Evolutionary conservation across 1,284 basidiomycete genomes (phyloP), one percentile per base, ranked within the genome.

Genomic region (Rhodotorula sp.): DNA sequence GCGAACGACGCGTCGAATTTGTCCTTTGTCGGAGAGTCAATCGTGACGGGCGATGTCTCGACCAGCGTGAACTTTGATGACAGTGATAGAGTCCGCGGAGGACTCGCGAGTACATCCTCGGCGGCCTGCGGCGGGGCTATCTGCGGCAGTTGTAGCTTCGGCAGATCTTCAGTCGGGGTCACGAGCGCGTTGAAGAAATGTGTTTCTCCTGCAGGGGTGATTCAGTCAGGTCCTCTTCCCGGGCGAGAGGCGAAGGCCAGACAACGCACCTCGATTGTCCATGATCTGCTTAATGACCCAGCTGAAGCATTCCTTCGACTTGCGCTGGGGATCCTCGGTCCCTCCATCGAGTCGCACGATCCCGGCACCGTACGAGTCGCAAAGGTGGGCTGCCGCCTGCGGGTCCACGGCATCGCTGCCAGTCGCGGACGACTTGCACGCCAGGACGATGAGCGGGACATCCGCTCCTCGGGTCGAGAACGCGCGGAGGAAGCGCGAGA

Each of bases 341-440:
- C 79, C 79, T 1, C 79, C 79, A 54, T 79, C 78, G 33, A 80
- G 74, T 55, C 74, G 71, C 15, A 79, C 77, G 51, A 80, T 73
- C 10, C 79, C 79, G 37, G 76, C 74, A 3, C 77, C 75, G 51
- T 77, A 79, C 8, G 76, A 70, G 61, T 77, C 78, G 63, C 76
- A 78, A 1, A 78, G 63, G 29, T 71, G 70, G 4, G 78, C 75
- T 0, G 76, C 77, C 29, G 73, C 71, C 42, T 66, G 62, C 17
- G 75, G 77, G 58, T 77, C 75, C n/a, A 63, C 68, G 22, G 69
- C 74, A 20, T 74, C 69, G 29, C n/a, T 14, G 22, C 26, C 37
- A 6, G 64, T 14, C 20, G 26, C 49, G 48, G 37, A 51, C 17
- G 62, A 54, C 53, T 80, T 79, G 63, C 78, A 79, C 0, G 78